Base-by-base conservation (phyloP, 2,329 filamentous ascomycete genomes). In the Aschersonia sp. region DNA sequence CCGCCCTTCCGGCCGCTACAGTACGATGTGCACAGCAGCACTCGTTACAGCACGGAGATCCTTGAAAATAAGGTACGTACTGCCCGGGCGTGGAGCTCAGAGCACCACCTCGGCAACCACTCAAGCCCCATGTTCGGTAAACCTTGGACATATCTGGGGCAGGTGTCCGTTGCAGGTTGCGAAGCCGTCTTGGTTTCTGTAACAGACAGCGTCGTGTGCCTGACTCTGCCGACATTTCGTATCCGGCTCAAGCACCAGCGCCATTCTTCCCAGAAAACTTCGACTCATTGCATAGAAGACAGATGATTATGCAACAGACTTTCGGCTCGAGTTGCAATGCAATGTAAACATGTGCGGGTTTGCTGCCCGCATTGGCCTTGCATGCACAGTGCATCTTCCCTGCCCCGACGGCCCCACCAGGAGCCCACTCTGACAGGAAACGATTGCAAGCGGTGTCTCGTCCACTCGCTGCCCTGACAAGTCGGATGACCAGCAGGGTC, bases 401-500 rank as follows among this genome's bases (percentile, higher is more conserved):
- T 46, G 44, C 42, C 35, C 44, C 22, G 30, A 44, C 39, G 41
- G 41, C 44, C 30, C 29, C 46, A 37, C 48, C 41, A 14, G 31
- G 32, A 14, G 12, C 35, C 29, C 43, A 37, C 46, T 29, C 22
- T 22, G 22, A 12, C 32, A 41, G 11, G 30, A 32, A 45, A 31
- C 43, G 42, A 48, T 48, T 51, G 50, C 45, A 51, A 51, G 45
- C 48, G 48, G 45, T 45, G 45, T 43, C 41, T 46, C 35, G 44
- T 44, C 48, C 47, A 50, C 48, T 45, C 45, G 45, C 41, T 10
- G n/a, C 39, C 10, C 37, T 29, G 39, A 43, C 30, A 44, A 44
- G 43, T 49, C 51, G 39, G 47, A 49, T 52, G 51, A 50, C 49
- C 51, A 44, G 29, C 46, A 48, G 30, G 35, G 37, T 45, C 46